These are phyloP conservation scores for Arctium minus DNA, from an alignment of 129 eudicot genomes.

Conservation along the genomic window DNA sequence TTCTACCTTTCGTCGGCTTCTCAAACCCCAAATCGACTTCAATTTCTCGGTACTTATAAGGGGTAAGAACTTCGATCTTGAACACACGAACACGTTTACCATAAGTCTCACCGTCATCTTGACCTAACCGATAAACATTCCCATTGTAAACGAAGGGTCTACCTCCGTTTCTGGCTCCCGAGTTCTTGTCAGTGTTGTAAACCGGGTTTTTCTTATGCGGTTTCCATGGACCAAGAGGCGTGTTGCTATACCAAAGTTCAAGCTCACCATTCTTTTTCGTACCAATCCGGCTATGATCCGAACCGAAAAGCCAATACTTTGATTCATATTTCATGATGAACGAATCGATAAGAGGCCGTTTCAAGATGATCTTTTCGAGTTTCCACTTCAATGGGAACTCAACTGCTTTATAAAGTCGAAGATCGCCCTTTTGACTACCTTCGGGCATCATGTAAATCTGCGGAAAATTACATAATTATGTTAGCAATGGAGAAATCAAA, in stretches of 20 bases:
- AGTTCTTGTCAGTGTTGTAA: slow-evolving; percentile 43
- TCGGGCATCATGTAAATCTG: slow-evolving; percentile 97
- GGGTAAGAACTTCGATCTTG: slow-evolving; percentile 53
- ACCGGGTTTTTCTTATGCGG: slow-evolving; percentile 78
- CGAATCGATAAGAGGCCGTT: slow-evolving; percentile 73
- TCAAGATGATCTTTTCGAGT: slow-evolving; percentile 62
- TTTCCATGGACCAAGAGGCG: slow-evolving; percentile 89
- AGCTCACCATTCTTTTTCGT: slow-evolving; percentile 64
- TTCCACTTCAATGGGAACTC: slow-evolving; percentile 77
- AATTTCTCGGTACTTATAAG: slow-evolving; percentile 54
- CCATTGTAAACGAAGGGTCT: slow-evolving; percentile 71
- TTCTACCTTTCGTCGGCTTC: slow-evolving; percentile 56
- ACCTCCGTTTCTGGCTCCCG: slow-evolving; percentile 86
- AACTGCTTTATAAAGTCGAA: slow-evolving; percentile 75
- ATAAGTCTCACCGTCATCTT: slow-evolving; percentile 52
- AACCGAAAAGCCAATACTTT: slow-evolving; percentile 81
- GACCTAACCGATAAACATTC: slow-evolving; percentile 64
- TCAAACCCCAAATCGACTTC: slow-evolving; percentile 60
- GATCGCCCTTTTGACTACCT: slow-evolving; percentile 81
- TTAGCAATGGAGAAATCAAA: background rate
- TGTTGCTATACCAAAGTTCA: slow-evolving; percentile 76
- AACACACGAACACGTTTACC: slow-evolving; percentile 57
- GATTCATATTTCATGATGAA: slow-evolving; percentile 54
- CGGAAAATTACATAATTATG: background rate
- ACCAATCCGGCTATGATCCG: slow-evolving; percentile 60